Percentiles rank a stretch among this genome's conserved stretches.
Conservation (phyloP, 208 protist genomes). For the Trypanosoma theileri region DNA sequence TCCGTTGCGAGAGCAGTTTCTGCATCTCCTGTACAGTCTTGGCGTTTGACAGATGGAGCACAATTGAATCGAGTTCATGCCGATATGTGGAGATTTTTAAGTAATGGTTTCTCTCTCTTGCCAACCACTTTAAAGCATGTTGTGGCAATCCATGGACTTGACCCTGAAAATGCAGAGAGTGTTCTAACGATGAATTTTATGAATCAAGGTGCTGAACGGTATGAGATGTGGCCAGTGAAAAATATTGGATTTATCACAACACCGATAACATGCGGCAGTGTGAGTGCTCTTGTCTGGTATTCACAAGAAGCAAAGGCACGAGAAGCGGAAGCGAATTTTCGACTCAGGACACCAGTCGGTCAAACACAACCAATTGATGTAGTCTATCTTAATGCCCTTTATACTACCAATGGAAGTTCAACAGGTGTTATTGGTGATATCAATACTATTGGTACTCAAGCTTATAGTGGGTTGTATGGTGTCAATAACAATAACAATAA, state of each 20-base stretch:
- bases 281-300: slow-evolving; percentile 53
- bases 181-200: slow-evolving; percentile 36
- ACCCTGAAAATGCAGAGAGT: slow-evolving; percentile 11
- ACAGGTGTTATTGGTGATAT: background rate
- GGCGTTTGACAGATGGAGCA: slow-evolving; percentile 3
- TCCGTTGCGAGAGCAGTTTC: background rate
- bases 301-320: slow-evolving; percentile 23
- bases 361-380: slow-evolving; percentile 25
- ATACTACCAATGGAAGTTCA: background rate
- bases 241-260: background rate
- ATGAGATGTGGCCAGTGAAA: slow-evolving; percentile 30
- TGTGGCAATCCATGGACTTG: slow-evolving; percentile 43
- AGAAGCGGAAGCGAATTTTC: slow-evolving; percentile 23
- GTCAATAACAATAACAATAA: background rate
- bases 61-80: slow-evolving; percentile 33
- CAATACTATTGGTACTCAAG: background rate
- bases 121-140: slow-evolving; percentile 11
- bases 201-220: slow-evolving; percentile 26
- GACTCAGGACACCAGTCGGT: slow-evolving; percentile 8
- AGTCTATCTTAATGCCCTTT: slow-evolving; percentile 23
- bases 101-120: slow-evolving; percentile 3
- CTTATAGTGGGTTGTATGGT: background rate
- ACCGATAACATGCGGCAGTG: slow-evolving; percentile 28
- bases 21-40: background rate
- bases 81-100: slow-evolving; percentile 39